phyloP scores from a whole-genome alignment of 2,329 filamentous ascomycete species.

The Coleophoma eucalyptorum region DNA sequence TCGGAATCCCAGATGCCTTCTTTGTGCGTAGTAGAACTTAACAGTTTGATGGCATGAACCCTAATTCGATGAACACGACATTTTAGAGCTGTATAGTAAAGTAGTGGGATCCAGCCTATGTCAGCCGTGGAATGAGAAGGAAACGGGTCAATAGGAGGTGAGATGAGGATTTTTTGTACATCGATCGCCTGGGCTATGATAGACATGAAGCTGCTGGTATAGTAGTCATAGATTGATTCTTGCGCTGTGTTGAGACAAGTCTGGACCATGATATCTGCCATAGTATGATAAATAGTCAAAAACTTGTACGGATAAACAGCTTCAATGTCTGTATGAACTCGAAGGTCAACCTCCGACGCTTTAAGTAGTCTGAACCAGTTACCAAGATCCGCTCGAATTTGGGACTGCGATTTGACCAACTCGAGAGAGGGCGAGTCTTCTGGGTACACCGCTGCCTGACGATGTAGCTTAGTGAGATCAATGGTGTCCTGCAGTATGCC shows the following conservation, averaged over 20 bases:
- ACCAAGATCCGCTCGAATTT: constrained; percentile 3
- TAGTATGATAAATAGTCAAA: constrained; percentile 34
- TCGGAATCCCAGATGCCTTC: constrained; percentile 39
- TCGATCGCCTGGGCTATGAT: constrained; percentile 23
- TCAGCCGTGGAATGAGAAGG: constrained; percentile 31
- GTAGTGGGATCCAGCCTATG: constrained; percentile 38
- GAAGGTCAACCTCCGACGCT: neutral
- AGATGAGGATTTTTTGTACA: neutral
- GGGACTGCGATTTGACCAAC: constrained; percentile 4
- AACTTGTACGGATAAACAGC: constrained; percentile 20
- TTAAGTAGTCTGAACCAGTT: constrained; percentile 9
- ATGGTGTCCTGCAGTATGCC: constrained; percentile 12
- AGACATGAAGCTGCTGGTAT: constrained; percentile 27
- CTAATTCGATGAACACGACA: constrained; percentile 40
- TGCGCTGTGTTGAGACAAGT: constrained; percentile 26
- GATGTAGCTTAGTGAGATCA: constrained; percentile 6
- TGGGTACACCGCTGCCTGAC: neutral
- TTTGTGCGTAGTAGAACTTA: constrained; percentile 27
- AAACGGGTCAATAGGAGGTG: neutral
- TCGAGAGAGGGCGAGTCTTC: neutral
- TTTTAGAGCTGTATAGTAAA: constrained; percentile 43
- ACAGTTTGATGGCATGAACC: constrained; percentile 30
- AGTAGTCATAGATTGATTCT: constrained; percentile 33
- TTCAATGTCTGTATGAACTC: neutral
- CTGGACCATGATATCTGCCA: constrained; percentile 39